Percentiles rank a stretch among this genome's conserved stretches.
phyloP scores from a whole-genome alignment of 345 rosid species.

The Aquilaria malaccensis region DNA sequence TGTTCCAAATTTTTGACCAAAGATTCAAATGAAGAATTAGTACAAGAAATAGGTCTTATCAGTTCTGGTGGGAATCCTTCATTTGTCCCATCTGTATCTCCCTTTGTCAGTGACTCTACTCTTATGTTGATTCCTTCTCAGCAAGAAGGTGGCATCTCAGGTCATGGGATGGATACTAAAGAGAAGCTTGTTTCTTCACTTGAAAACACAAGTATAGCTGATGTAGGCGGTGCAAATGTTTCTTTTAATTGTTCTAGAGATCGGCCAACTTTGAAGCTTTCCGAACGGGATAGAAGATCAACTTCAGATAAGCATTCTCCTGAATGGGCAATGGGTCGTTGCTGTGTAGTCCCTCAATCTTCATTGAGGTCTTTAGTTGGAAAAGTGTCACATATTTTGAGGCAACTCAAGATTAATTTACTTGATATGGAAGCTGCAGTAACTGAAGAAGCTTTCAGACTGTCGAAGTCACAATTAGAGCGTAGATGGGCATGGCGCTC shows the following conservation, averaged over 20 bases:
- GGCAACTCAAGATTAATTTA: conserved; percentile 64
- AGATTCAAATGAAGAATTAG: conserved; percentile 80
- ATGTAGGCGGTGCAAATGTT: conserved; percentile 21
- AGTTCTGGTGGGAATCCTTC: conserved; percentile 71
- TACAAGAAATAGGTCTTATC: conserved; percentile 76
- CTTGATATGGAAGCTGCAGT: conserved; percentile 95
- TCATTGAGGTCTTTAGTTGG: conserved; percentile 68
- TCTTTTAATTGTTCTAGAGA: conserved; percentile 18
- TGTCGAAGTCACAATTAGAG: conserved; percentile 49
- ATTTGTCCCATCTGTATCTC: conserved; percentile 44
- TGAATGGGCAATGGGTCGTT: conserved; percentile 23
- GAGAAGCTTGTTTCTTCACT: conserved; percentile 14
- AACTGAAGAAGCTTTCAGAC: conserved; percentile 64
- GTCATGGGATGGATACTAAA: conserved; percentile 23
- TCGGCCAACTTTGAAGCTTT: conserved; percentile 25
- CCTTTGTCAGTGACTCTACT: conserved; percentile 43
- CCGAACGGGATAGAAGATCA: conserved; percentile 37
- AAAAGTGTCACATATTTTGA: conserved; percentile 40
- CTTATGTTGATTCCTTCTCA: conserved; percentile 26
- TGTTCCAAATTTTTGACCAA: conserved; percentile 68
- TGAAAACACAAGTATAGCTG: conserved; percentile 26
- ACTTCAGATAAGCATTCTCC: conserved; percentile 15
- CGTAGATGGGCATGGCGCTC: conserved; percentile 82
- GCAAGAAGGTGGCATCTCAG: conserved; percentile 24
- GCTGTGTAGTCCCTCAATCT: conserved; percentile 71